Conservation (phyloP, 495 filamentous ascomycete species). For the Pyrenopolyporus hunteri region DNA sequence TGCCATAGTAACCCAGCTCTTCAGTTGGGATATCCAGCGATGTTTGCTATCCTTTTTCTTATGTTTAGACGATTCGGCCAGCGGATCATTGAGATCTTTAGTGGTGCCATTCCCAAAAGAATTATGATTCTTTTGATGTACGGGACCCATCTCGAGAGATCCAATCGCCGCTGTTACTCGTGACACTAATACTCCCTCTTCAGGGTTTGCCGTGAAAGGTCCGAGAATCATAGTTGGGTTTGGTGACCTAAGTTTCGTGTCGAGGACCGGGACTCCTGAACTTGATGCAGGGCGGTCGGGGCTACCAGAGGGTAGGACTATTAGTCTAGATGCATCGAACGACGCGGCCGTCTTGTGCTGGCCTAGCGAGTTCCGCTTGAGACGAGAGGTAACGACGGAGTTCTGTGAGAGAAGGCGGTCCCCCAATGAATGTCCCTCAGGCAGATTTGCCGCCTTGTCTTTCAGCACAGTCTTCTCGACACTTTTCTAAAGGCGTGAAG, state of each 20-base stretch:
- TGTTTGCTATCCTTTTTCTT: conserved; percentile 30
- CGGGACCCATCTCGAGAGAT: conserved; percentile 4
- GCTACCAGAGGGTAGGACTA: conserved; percentile 5
- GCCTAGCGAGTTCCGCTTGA: conserved; percentile 37
- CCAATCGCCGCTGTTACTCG: conserved; percentile 8
- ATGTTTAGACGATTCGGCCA: conserved; percentile 5
- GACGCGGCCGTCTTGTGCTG: conserved; percentile 34
- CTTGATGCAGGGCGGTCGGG: conserved; percentile 35
- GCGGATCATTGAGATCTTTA: neutral
- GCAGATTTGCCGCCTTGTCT: conserved; percentile 19
- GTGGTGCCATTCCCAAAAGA: neutral
- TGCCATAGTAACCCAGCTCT: conserved; percentile 48
- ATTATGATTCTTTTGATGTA: neutral
- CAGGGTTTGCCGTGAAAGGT: neutral
- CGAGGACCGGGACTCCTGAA: conserved; percentile 37
- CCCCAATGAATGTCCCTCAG: conserved; percentile 26
- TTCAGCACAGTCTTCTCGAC: conserved; percentile 30
- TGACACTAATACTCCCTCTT: conserved; percentile 1
- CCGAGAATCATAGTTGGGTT: neutral
- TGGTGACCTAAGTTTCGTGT: conserved; percentile 20
- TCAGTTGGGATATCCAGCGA: conserved; percentile 46
- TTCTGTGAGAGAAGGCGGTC: conserved; percentile 30
- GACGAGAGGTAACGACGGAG: conserved; percentile 17
- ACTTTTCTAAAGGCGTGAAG: conserved; percentile 39
- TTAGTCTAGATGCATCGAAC: conserved; percentile 29